A percentile compares a stretch with the other conserved stretches of the same genome.
phyloP scores from a whole-genome alignment of 768 basidiomycete species.

The Austroboletus eburneus region DNA sequence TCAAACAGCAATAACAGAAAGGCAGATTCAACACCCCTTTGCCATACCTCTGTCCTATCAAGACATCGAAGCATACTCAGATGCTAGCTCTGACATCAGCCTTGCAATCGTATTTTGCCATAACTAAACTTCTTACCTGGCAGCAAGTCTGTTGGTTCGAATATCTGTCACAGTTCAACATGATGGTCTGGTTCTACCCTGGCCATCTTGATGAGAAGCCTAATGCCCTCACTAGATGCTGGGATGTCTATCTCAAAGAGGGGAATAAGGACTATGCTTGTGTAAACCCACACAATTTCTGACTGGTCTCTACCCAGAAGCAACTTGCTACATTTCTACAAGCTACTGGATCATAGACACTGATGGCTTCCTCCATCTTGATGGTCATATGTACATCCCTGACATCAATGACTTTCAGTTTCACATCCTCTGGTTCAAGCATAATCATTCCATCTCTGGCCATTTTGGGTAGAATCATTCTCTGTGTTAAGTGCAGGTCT shows the following conservation, averaged over 20 bases:
- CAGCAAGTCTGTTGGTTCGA: constrained; percentile 28
- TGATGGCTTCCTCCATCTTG: not conserved
- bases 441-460: not conserved
- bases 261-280: not conserved
- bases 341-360: not conserved
- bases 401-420: not conserved
- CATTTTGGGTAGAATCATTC: not conserved
- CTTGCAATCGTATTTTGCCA: constrained; percentile 37
- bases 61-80: no score
- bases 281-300: not conserved
- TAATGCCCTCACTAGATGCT: not conserved
- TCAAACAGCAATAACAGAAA: no score
- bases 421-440: not conserved
- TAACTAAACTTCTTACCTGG: constrained; percentile 19
- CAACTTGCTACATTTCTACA: not conserved
- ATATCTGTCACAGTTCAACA: constrained; percentile 35
- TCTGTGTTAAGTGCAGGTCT: no score
- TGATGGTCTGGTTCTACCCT: not conserved
- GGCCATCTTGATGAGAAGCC: not conserved
- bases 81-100: no score
- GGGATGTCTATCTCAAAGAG: not conserved
- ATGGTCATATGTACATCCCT: not conserved
- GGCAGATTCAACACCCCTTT: no score
- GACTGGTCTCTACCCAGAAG: not conserved
- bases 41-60: no score